Base-by-base conservation (phyloP, 2,329 filamentous ascomycete species). In the Drechslera avenae region DNA sequence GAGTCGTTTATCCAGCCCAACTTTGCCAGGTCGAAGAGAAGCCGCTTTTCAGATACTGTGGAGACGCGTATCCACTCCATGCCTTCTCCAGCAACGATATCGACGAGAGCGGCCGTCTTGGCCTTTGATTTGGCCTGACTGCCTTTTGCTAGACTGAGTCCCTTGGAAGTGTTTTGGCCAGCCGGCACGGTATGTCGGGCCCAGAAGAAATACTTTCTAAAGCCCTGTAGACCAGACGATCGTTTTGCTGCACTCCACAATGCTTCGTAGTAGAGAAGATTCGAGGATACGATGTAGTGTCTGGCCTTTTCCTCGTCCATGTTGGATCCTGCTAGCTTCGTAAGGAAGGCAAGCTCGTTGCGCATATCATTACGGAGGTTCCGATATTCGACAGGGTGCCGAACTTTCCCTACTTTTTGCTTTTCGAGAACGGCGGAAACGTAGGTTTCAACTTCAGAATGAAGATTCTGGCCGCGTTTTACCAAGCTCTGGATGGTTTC, bases 31-130 rank as follows among this genome's bases (percentile, higher is more conserved):
- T 89, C 86, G 43, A 86, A 86, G 14, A 88, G 71, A 23, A 90
- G 73, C 43, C 86, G 78, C 50, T 79, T 83, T 57, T 87, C 82
- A 1, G 83, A 86, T 18, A 87, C 75, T 4, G 85, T 86, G 4
- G 84, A 87, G 1, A 89, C 81, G 67, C 88, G 88, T 46, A 86
- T 80, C 87, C 86, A 90, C 61, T 85, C 79, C 50, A 79, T 72
- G 9, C 86, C 86, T 66, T 83, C 79, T 48, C 83, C 76, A 1
- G 83, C 79, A 19, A 89, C 81, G 37, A 88, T 81, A 71, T 90
- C 86, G 3, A 88, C 84, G 44, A 83, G 73, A 1, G 83, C 82
- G 53, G 78, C 79, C 30, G 75, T 77, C 63, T 80, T 78, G 45
- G 77, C 56, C 48, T 72, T 79, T 41, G 73, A 54, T 49, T 72